Base-by-base conservation (phyloP, 495 filamentous ascomycete species). In the Geopyxis carbonaria region DNA sequence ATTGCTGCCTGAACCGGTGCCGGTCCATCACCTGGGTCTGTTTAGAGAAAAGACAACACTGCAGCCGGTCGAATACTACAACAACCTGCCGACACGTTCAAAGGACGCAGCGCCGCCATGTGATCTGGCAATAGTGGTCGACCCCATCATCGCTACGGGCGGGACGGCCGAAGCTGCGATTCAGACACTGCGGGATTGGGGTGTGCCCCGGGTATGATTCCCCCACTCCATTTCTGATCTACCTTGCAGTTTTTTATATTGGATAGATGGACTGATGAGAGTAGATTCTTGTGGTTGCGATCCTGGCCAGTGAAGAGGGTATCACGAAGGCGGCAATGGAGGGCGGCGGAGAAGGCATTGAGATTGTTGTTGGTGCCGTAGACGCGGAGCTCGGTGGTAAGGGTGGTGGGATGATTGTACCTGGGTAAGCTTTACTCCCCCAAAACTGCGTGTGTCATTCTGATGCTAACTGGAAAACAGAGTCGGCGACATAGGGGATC, bases 1-100 rank as follows among this genome's bases (percentile, higher is more conserved):
- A 44, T 66, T 95, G 50, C 80, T 95, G 41, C 87, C 87, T 2
- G 56, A 58, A 35, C 67, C 85, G 2, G 79, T 82, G 23, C 77
- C 86, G 11, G 72, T 95, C 46, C 81, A 95, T 61, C 87, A 95
- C 59, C 75, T 95, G 16, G 87, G 87, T 31, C 74, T 95, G 44
- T 95, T 80, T 64, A 79, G 87, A 50, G 87, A 93, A 53, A 78
- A 76, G 22, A 68, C 71, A 43, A 80, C 79, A 24, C 75, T 93
- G 20, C 70, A 78, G 36, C 85, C 87, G 0, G 87, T 95, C 33
- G 87, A 95, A 63, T 95, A 95, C 69, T 95, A 95, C 67, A 95
- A 82, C 64, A 95, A 95, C 60, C 79, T 95, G 14, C 86, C 87
- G 24, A 79, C 81, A 59, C 73, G 83, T 52, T 43, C 50, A 2